A percentile compares a stretch with the other conserved stretches of the same genome.
phyloP scores from a whole-genome alignment of 2,329 filamentous ascomycete species.

The Claviceps quebecensis region DNA sequence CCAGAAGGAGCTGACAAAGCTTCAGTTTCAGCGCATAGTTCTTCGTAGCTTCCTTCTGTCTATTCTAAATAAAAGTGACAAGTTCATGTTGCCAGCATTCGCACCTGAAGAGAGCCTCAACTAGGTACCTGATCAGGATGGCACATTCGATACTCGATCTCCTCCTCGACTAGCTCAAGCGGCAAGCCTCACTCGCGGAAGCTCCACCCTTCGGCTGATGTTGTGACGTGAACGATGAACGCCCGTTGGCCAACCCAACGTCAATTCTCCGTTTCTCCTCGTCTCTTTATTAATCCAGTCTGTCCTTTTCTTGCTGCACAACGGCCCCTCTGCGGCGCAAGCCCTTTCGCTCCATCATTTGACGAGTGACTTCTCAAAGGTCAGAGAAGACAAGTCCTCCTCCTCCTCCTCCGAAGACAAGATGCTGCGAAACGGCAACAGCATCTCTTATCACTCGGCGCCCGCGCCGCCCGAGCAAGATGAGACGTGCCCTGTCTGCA shows the following conservation, averaged over 20 bases:
- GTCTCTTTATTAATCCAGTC: not conserved
- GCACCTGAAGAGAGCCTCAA: too few relatives aligned
- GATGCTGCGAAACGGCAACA: conserved; percentile 19
- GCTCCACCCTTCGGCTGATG: too few relatives aligned
- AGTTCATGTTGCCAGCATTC: not conserved
- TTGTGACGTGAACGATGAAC: too few relatives aligned
- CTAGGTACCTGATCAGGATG: too few relatives aligned
- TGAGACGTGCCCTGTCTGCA: conserved; percentile 94
- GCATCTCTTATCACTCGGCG: conserved; percentile 6
- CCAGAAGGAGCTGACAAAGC: not conserved
- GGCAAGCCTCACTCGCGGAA: too few relatives aligned
- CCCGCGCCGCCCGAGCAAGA: conserved; percentile 18
- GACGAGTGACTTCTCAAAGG: too few relatives aligned
- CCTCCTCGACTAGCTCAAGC: too few relatives aligned
- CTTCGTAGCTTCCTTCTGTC: not conserved
- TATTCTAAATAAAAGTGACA: not conserved
- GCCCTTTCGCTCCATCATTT: too few relatives aligned
- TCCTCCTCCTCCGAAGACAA: not conserved
- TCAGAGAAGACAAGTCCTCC: not conserved
- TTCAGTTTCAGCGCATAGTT: not conserved
- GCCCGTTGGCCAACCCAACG: not conserved
- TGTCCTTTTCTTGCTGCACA: not conserved
- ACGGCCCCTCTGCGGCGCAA: too few relatives aligned
- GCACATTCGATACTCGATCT: too few relatives aligned
- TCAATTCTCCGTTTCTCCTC: not conserved